Percentiles rank a stretch among this genome's conserved stretches.
These are phyloP conservation scores for Westerdykella aurantiaca DNA, from an alignment of 2,329 filamentous ascomycete species.

Conservation along the genomic window DNA sequence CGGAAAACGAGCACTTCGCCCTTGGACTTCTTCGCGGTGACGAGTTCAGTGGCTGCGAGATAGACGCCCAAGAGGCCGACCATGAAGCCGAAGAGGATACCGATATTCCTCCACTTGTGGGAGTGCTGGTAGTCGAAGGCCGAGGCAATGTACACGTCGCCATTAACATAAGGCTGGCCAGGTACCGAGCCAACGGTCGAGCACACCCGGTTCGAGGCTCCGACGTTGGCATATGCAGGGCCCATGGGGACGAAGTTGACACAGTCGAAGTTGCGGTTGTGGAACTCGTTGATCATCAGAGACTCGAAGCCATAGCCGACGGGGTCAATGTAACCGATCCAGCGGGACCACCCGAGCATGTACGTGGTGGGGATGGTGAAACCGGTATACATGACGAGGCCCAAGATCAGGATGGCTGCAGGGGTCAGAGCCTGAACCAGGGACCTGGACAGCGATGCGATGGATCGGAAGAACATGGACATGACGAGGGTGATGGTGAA, in stretches of 20 bases:
- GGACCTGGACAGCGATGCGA: constrained; percentile 69
- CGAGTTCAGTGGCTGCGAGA: constrained; percentile 42
- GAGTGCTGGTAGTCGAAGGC: constrained; percentile 29
- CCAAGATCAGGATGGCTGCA: constrained; percentile 55
- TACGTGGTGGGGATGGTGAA: constrained; percentile 54
- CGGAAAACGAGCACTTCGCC: constrained; percentile 49
- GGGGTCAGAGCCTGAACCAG: constrained; percentile 54
- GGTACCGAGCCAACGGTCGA: constrained; percentile 39
- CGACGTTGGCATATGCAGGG: constrained; percentile 33
- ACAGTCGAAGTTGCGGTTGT: constrained; percentile 55
- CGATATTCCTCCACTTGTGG: constrained; percentile 46
- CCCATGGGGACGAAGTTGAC: constrained; percentile 41
- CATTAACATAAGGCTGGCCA: constrained; percentile 35
- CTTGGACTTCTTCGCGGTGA: constrained; percentile 47
- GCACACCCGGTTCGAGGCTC: constrained; percentile 35
- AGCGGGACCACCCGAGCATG: constrained; percentile 75
- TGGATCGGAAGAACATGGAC: constrained; percentile 81
- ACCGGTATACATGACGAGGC: constrained; percentile 62
- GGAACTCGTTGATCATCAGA: constrained; percentile 79
- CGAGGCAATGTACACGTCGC: constrained; percentile 34
- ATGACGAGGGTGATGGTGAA: constrained; percentile 69
- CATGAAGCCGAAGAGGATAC: constrained; percentile 44
- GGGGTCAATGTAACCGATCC: constrained; percentile 77
- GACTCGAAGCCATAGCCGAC: constrained; percentile 75
- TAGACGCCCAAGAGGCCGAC: constrained; percentile 40